Conservation (phyloP, 257 asterid species). For the Mentha longifolia region DNA sequence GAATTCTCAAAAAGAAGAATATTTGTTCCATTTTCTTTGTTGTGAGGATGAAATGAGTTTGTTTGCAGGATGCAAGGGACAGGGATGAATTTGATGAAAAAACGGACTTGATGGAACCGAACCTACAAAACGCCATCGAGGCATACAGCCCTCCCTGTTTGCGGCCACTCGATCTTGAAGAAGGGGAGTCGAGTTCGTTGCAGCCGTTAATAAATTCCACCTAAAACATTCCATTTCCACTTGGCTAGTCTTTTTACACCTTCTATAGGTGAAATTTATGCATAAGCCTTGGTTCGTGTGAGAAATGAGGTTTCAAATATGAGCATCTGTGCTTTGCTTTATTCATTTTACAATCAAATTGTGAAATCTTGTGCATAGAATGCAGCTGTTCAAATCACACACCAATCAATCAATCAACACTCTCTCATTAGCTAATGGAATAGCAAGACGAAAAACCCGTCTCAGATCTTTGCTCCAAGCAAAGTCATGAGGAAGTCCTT, state of each 20-base stretch:
- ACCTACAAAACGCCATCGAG: slow-evolving; percentile 55
- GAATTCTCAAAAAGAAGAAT: background rate
- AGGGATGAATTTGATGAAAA: slow-evolving; percentile 76
- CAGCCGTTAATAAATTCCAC: slow-evolving; percentile 49
- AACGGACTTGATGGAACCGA: slow-evolving; percentile 54
- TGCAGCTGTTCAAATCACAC: slow-evolving; percentile 8
- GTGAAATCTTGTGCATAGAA: slow-evolving; percentile 6
- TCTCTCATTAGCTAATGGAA: background rate
- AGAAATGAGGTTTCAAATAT: background rate
- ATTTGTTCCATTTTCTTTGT: background rate
- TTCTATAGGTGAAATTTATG: background rate
- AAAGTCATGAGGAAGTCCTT: slow-evolving; percentile 70
- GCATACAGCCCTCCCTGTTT: slow-evolving; percentile 91
- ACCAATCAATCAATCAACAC: slow-evolving; percentile 24
- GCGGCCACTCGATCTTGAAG: slow-evolving; percentile 54
- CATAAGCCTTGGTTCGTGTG: background rate
- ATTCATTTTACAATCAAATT: background rate
- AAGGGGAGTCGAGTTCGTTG: slow-evolving; percentile 51
- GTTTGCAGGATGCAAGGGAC: slow-evolving; percentile 75
- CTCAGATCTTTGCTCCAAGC: slow-evolving; percentile 64
- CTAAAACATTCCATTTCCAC: slow-evolving; percentile 21
- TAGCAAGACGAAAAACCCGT: background rate
- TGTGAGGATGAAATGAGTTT: background rate
- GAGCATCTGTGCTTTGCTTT: background rate
- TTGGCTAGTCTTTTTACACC: background rate